Conservation (phyloP, 2,329 filamentous ascomycete genomes). For the Pseudomassariella vexata region DNA sequence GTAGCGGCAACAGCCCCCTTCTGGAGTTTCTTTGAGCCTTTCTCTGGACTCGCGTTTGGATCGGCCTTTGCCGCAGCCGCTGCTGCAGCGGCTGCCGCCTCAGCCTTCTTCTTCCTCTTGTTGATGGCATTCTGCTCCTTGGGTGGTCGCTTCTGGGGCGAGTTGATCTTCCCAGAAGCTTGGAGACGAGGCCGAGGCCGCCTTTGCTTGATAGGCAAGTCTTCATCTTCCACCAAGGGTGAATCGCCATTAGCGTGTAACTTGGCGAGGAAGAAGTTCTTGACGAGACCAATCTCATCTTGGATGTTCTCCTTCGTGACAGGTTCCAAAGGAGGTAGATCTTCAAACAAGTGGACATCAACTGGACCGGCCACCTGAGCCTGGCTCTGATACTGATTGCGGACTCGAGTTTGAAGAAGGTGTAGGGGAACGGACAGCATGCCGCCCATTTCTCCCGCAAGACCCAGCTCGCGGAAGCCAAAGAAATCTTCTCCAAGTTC, state of each 20-base stretch:
- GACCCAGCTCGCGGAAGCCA: conserved; percentile 89
- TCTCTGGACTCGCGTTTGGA: conserved; percentile 31
- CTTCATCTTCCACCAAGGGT: conserved; percentile 87
- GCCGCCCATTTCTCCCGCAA: conserved; percentile 86
- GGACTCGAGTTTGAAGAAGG: conserved; percentile 84
- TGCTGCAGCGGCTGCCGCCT: conserved; percentile 44
- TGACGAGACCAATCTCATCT: conserved; percentile 78
- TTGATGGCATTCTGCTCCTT: conserved; percentile 78
- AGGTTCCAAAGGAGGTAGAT: conserved; percentile 65
- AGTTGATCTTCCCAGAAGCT: conserved; percentile 78
- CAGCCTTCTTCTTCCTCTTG: conserved; percentile 82
- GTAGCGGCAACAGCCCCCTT: conserved; percentile 22
- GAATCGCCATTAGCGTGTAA: conserved; percentile 78
- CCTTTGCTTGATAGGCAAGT: conserved; percentile 87
- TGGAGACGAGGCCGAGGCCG: conserved; percentile 60
- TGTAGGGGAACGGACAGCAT: conserved; percentile 89
- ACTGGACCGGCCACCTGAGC: conserved; percentile 54
- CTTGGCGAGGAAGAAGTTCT: conserved; percentile 87
- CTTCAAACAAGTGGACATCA: conserved; percentile 57
- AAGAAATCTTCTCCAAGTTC: conserved; percentile 99
- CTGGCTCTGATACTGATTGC: conserved; percentile 77
- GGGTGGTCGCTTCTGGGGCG: conserved; percentile 74
- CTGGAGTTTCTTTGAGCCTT: conserved; percentile 47
- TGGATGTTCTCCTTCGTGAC: conserved; percentile 74
- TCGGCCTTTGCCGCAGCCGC: conserved; percentile 27